Percentiles rank a stretch among this genome's conserved stretches.
Evolutionary conservation across 2,329 filamentous ascomycete species (phyloP).

Genomic region (Xylaria polymorpha): DNA sequence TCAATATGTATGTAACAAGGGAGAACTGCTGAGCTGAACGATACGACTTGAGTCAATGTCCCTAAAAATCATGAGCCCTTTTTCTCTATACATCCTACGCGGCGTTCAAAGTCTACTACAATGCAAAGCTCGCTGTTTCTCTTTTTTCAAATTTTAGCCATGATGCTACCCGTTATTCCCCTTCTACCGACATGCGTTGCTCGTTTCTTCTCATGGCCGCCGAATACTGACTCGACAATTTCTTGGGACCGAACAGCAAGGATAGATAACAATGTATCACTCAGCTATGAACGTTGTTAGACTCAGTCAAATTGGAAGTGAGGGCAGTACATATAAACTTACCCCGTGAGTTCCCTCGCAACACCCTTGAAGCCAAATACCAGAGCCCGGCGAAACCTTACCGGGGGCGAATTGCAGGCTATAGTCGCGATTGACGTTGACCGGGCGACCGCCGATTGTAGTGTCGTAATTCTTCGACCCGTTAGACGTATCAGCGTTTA

Average conservation of each 20-base stretch:
- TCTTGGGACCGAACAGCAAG: constrained; percentile 46
- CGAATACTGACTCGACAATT: constrained; percentile 48
- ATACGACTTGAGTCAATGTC: not conserved
- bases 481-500: constrained; percentile 31
- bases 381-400: constrained; percentile 76
- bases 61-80: constrained; percentile 9
- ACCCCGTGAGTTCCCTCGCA: constrained; percentile 93
- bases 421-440: constrained; percentile 78
- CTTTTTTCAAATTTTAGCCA: constrained; percentile 5
- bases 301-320: not conserved
- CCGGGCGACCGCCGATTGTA: constrained; percentile 63
- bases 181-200: not conserved
- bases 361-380: constrained; percentile 93
- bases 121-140: constrained; percentile 20
- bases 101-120: constrained; percentile 14
- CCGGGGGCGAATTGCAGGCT: constrained; percentile 76
- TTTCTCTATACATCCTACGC: constrained; percentile 26
- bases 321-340: constrained; percentile 57
- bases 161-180: constrained; percentile 4
- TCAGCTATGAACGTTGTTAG: constrained; percentile 40
- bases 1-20: not conserved
- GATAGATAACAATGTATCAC: constrained; percentile 47
- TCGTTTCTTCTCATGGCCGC: constrained; percentile 24
- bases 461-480: constrained; percentile 40
- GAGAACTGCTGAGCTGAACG: not conserved